These are phyloP conservation scores for Nicotiana undulata DNA, from an alignment of 257 asterid species.

Conservation along the genomic window DNA sequence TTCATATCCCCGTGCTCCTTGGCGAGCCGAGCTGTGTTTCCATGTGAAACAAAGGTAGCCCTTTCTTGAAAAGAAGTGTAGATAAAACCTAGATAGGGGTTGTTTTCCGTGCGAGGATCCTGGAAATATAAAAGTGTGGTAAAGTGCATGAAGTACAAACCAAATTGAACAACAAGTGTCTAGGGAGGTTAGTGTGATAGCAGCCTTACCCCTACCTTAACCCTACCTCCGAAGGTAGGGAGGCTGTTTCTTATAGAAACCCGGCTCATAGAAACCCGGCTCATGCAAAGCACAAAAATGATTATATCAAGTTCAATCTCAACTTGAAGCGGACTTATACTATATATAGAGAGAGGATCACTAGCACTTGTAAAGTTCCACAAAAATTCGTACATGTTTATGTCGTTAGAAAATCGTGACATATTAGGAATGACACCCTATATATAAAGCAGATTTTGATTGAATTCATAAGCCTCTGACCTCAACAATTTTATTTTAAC, in stretches of 20 bases:
- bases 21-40: slow-evolving; percentile 77
- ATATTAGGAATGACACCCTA: too few relatives aligned
- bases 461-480: too few relatives aligned
- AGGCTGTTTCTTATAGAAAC: too few relatives aligned
- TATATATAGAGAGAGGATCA: too few relatives aligned
- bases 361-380: too few relatives aligned
- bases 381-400: too few relatives aligned
- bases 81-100: slow-evolving; percentile 75
- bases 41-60: slow-evolving; percentile 73
- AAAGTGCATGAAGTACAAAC: background rate
- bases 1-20: slow-evolving; percentile 64
- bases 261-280: too few relatives aligned
- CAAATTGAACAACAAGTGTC: background rate
- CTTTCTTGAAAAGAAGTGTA: slow-evolving; percentile 77
- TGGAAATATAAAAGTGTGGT: slow-evolving; percentile 11
- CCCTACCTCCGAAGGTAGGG: too few relatives aligned
- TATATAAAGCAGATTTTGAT: too few relatives aligned
- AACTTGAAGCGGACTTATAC: background rate
- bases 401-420: too few relatives aligned
- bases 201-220: too few relatives aligned
- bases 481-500: background rate
- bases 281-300: background rate
- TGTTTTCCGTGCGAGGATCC: slow-evolving; percentile 86
- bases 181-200: too few relatives aligned
- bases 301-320: background rate